Evolutionary conservation across 805 yeast species (phyloP).

Genomic region (Ogataea chonburiensis): DNA sequence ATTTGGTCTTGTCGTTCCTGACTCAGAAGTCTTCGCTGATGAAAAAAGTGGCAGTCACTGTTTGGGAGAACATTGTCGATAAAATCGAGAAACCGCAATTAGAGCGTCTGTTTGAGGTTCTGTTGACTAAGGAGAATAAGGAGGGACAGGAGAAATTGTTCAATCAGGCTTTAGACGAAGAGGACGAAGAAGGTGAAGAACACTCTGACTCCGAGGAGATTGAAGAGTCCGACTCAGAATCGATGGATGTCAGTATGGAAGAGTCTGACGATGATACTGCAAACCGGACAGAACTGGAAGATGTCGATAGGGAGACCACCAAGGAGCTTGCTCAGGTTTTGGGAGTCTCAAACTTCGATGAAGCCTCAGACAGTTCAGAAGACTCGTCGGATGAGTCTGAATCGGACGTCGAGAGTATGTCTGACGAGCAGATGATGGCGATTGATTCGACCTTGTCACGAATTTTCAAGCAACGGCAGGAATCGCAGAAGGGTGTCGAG

Average conservation of each 20-base stretch:
- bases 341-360: slow-evolving; percentile 42
- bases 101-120: slow-evolving; percentile 50
- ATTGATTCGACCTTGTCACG: slow-evolving; percentile 79
- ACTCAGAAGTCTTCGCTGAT: slow-evolving; percentile 57
- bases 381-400: slow-evolving; percentile 52
- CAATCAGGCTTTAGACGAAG: slow-evolving; percentile 48
- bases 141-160: slow-evolving; percentile 78
- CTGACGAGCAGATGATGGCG: slow-evolving; percentile 95
- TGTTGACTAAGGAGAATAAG: slow-evolving; percentile 69
- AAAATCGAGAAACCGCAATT: slow-evolving; percentile 46
- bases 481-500: slow-evolving; percentile 49
- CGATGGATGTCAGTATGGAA: slow-evolving; percentile 20
- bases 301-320: slow-evolving; percentile 47
- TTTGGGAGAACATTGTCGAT: slow-evolving; percentile 50
- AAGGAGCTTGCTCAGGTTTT: slow-evolving; percentile 68
- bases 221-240: slow-evolving; percentile 33
- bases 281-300: slow-evolving; percentile 37
- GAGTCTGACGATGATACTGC: slow-evolving; percentile 26
- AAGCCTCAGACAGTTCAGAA: slow-evolving; percentile 24
- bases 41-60: slow-evolving; percentile 52
- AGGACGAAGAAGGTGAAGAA: slow-evolving; percentile 43
- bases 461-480: slow-evolving; percentile 81
- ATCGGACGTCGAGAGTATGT: slow-evolving; percentile 79
- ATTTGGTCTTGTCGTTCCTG: slow-evolving; percentile 55
- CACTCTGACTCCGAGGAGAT: slow-evolving; percentile 43